Percentiles rank a stretch among this genome's conserved stretches.
Evolutionary conservation across 1,284 basidiomycete genomes (phyloP).

Genomic region (Veloporphyrellus conicus): DNA sequence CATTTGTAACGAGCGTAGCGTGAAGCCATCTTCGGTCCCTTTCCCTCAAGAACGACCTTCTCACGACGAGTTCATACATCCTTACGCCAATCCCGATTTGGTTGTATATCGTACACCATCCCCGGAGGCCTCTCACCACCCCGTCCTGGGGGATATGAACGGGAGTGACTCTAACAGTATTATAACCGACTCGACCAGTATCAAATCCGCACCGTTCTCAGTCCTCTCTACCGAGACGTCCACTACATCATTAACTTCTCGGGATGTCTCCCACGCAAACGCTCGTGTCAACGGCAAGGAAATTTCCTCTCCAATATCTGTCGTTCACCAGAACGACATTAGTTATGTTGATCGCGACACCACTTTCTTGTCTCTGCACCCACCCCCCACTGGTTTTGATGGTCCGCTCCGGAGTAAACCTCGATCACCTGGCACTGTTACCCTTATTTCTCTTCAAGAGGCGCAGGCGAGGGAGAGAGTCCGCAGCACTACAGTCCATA

Average conservation of each 20-base stretch:
- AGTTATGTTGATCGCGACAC: constrained; percentile 34
- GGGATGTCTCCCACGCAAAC: constrained; percentile 29
- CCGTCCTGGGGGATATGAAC: constrained; percentile 25
- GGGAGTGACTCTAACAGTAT: constrained; percentile 54
- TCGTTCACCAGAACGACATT: constrained; percentile 29
- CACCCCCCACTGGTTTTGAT: constrained; percentile 29
- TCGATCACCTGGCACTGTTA: constrained; percentile 48
- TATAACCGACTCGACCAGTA: constrained; percentile 49
- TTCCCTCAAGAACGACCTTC: constrained; percentile 32
- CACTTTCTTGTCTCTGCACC: constrained; percentile 31
- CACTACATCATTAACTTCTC: constrained; percentile 40
- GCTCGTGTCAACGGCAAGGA: constrained; percentile 44
- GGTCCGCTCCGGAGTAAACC: constrained; percentile 49
- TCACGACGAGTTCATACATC: constrained; percentile 44
- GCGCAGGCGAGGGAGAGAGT: constrained; percentile 55
- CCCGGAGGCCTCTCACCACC: constrained; percentile 28
- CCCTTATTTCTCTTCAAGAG: constrained; percentile 71
- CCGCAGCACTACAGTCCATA: constrained; percentile 47
- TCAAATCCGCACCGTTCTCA: constrained; percentile 39
- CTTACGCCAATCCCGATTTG: constrained; percentile 73
- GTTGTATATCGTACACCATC: constrained; percentile 37
- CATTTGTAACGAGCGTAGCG: constrained; percentile 7
- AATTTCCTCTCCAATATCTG: constrained; percentile 50
- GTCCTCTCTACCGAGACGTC: constrained; percentile 46
- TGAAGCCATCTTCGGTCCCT: constrained; percentile 16